Percentiles rank a stretch among this genome's conserved stretches.
phyloP scores from a whole-genome alignment of 257 asterid species.

The Capsicum chinense region DNA sequence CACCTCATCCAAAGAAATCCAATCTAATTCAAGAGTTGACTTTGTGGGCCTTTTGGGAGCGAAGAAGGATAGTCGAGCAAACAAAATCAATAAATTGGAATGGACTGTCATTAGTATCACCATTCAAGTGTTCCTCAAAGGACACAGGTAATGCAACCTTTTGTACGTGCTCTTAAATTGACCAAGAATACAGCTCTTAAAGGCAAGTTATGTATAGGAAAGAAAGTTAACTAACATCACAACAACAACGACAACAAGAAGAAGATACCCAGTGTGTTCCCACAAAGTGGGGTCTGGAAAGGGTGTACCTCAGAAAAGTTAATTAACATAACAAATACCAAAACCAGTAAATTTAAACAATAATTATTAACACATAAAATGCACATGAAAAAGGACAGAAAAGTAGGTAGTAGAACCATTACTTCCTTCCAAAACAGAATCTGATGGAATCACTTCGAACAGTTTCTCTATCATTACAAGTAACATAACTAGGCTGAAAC shows the following conservation, averaged over 20 bases:
- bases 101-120: background rate
- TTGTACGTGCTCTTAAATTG: conserved; percentile 19
- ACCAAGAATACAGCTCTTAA: background rate
- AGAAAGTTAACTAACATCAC: conserved; percentile 6
- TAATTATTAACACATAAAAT: background rate
- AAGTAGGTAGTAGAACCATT: background rate
- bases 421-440: background rate
- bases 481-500: conserved; percentile 19
- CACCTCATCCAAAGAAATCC: conserved; percentile 4
- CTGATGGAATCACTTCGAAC: background rate
- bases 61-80: background rate
- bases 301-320: background rate
- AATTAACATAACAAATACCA: background rate
- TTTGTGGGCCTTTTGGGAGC: background rate
- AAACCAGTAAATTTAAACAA: background rate
- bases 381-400: conserved; percentile 11
- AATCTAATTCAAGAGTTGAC: background rate
- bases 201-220: background rate
- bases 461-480: conserved; percentile 2
- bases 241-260: background rate
- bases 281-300: too few species aligned
- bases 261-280: too few species aligned
- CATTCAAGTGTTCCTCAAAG: background rate
- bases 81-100: background rate
- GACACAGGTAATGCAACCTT: background rate